Conservation (phyloP, 257 asterid genomes). For the Capsicum baccatum region DNA sequence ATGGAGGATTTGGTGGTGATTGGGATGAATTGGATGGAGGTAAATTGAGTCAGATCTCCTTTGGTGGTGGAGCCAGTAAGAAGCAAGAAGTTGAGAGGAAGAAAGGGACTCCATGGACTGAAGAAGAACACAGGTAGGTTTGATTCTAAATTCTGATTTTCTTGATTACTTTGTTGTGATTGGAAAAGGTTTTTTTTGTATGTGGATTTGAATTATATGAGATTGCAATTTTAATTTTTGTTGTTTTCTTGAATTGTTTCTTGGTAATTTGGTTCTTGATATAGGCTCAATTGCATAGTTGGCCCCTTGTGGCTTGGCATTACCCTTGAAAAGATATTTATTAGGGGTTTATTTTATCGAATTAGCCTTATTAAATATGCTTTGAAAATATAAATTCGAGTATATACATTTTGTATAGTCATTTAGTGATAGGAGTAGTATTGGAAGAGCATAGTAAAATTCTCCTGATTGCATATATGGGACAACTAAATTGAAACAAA, state of each 20-base stretch:
- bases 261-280: not conserved
- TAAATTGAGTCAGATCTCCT: constrained; percentile 60
- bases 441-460: too few species aligned
- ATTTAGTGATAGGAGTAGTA: too few species aligned
- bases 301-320: too few species aligned
- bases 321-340: too few species aligned
- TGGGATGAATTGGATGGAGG: constrained; percentile 34
- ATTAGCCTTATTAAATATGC: too few species aligned
- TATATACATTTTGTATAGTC: too few species aligned
- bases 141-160: not conserved
- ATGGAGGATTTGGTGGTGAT: not conserved
- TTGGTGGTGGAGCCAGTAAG: constrained; percentile 45
- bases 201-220: not conserved
- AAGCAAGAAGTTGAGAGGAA: constrained; percentile 62
- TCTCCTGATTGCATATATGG: too few species aligned
- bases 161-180: not conserved
- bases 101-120: constrained; percentile 88
- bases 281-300: not conserved
- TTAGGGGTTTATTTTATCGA: too few species aligned
- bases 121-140: constrained; percentile 88
- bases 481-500: too few species aligned
- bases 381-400: too few species aligned
- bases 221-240: not conserved
- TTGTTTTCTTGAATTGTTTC: not conserved
- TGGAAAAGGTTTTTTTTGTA: not conserved